Evolutionary conservation across 108 stramenopile genomes (phyloP).

Genomic region (Aurantiochytrium sp.): DNA sequence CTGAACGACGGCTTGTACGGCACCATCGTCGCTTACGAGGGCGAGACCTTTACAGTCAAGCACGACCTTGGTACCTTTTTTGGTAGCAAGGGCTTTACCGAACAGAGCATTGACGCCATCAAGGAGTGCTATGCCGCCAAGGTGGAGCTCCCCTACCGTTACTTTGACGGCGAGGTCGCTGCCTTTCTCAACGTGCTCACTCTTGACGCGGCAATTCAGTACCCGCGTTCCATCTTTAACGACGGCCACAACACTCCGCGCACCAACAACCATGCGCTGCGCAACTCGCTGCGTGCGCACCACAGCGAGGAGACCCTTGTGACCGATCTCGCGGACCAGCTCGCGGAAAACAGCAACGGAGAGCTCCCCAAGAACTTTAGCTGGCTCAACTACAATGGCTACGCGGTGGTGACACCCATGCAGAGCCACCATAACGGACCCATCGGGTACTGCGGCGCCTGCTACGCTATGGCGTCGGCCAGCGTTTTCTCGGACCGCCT

Average conservation of each 20-base stretch:
- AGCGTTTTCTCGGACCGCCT: neutral
- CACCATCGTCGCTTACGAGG: neutral
- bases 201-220: neutral
- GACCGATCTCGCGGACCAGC: neutral
- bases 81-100: neutral
- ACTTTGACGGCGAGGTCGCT: neutral
- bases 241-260: neutral
- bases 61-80: neutral
- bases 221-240: neutral
- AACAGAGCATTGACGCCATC: neutral
- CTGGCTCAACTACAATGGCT: neutral
- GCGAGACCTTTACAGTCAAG: neutral
- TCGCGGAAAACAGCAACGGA: neutral
- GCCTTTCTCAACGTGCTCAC: neutral
- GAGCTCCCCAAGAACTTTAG: neutral
- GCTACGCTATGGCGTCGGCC: neutral
- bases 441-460: neutral
- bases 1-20: neutral
- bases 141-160: neutral
- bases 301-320: neutral
- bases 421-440: conserved; percentile 18
- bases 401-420: neutral
- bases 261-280: neutral
- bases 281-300: neutral
- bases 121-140: neutral